These are phyloP conservation scores for Salvia hispanica DNA, from an alignment of 257 asterid species.

Conservation along the genomic window DNA sequence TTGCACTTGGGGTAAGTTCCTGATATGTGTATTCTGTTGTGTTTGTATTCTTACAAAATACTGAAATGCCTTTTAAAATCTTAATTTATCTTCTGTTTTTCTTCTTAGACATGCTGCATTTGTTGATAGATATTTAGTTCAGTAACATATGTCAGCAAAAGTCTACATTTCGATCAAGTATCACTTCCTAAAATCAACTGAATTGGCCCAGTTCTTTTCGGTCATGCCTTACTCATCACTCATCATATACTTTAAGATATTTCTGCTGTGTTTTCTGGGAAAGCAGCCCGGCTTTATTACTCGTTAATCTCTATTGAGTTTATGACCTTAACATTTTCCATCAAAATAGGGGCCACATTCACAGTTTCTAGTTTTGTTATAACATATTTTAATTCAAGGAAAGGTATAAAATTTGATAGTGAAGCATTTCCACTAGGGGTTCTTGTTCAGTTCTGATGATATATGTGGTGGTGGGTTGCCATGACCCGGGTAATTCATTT, in stretches of 20 bases:
- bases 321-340: not conserved
- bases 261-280: not conserved
- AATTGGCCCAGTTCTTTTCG: not conserved
- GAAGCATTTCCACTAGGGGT: slow-evolving; percentile 18
- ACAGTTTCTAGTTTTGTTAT: not conserved
- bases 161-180: not conserved
- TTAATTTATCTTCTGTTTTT: not conserved
- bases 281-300: not conserved
- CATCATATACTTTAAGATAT: not conserved
- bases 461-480: slow-evolving; percentile 16
- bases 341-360: not conserved
- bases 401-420: not conserved
- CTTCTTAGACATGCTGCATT: slow-evolving; percentile 13
- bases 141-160: not conserved
- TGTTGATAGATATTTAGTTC: not conserved
- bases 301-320: not conserved
- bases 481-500: slow-evolving; percentile 8
- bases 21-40: slow-evolving; percentile 14
- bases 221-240: not conserved
- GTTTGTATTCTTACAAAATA: not conserved
- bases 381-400: not conserved
- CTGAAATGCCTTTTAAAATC: not conserved
- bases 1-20: slow-evolving; percentile 74
- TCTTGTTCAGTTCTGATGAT: not conserved
- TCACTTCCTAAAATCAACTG: not conserved